Evolutionary conservation across 352 stramenopile genomes (phyloP).

Genomic region (Pythium monospermum): DNA sequence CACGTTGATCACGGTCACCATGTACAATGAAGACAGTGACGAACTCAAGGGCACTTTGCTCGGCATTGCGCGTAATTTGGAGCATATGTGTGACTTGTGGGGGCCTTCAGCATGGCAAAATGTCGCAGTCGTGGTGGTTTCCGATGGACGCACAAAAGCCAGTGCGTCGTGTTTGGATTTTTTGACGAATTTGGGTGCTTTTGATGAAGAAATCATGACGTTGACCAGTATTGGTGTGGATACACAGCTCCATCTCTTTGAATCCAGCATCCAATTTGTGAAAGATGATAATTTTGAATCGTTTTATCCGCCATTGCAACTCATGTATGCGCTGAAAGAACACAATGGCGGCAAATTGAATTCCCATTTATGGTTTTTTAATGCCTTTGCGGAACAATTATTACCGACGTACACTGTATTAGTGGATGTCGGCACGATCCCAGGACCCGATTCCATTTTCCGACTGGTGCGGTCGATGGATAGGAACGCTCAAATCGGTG

Average conservation of each 20-base stretch:
- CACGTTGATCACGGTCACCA: conserved; percentile 46
- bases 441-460: conserved; percentile 32
- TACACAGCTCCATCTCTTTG: conserved; percentile 40
- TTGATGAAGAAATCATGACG: conserved; percentile 55
- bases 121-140: conserved; percentile 34
- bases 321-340: conserved; percentile 52
- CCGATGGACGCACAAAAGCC: conserved; percentile 39
- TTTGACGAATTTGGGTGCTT: conserved; percentile 30
- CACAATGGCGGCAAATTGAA: conserved; percentile 44
- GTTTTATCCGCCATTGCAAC: conserved; percentile 43
- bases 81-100: conserved; percentile 38
- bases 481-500: conserved; percentile 42
- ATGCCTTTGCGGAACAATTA: conserved; percentile 48
- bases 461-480: conserved; percentile 45
- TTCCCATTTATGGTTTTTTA: conserved; percentile 58
- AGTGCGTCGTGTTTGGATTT: conserved; percentile 36
- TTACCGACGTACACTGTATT: conserved; percentile 47
- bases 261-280: conserved; percentile 38
- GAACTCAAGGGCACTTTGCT: conserved; percentile 36
- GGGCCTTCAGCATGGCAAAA: conserved; percentile 35
- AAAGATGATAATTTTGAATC: conserved; percentile 35
- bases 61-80: conserved; percentile 33
- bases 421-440: conserved; percentile 43
- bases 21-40: conserved; percentile 46
- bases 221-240: conserved; percentile 38